These are phyloP conservation scores for Lachnellula subtilissima DNA, from an alignment of 2,329 filamentous ascomycete genomes.

Conservation along the genomic window DNA sequence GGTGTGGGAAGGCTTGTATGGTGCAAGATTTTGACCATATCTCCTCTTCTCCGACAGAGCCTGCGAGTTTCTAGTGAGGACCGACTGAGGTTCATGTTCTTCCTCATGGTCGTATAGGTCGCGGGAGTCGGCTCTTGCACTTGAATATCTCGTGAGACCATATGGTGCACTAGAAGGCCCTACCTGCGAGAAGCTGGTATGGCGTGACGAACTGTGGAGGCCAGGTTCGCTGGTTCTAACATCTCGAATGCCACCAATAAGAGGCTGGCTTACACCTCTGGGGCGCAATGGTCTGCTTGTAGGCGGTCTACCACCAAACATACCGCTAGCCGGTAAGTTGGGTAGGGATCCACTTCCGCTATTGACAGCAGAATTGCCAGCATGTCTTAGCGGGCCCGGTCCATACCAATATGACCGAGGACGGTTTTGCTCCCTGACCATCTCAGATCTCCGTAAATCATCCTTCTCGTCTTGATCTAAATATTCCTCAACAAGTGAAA, in stretches of 20 bases:
- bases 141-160: background rate
- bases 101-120: background rate
- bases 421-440: background rate
- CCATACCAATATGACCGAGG: background rate
- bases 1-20: background rate
- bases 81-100: background rate
- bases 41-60: too few relatives aligned
- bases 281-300: background rate
- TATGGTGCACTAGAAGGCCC: background rate
- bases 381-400: background rate
- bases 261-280: background rate
- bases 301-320: background rate
- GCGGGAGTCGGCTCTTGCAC: background rate
- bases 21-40: background rate
- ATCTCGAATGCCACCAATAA: background rate
- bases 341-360: background rate
- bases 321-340: background rate
- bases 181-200: background rate
- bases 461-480: background rate
- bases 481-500: background rate
- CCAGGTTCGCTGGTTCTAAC: background rate
- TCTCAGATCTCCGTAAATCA: background rate
- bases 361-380: background rate
- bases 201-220: background rate
- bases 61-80: background rate